Evolutionary conservation across 169 alveolate genomes (phyloP), one percentile per base, ranked within the genome.

Genomic region (Sarcocystis neurona): DNA sequence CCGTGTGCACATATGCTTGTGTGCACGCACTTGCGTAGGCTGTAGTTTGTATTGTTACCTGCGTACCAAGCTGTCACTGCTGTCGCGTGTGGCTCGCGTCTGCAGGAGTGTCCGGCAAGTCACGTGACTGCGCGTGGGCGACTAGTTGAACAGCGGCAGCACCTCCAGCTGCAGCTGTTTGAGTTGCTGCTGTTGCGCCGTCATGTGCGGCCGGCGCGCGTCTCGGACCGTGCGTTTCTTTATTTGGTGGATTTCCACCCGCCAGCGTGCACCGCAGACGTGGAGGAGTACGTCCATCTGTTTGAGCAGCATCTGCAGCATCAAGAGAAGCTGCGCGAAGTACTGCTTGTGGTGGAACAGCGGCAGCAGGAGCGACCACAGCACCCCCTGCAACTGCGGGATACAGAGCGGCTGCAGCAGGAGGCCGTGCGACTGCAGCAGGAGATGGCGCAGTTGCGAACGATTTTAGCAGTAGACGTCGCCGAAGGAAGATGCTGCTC

Each of bases 41-140:
- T n/a, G n/a, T n/a, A n/a, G n/a, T n/a, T n/a, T n/a, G n/a, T n/a
- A n/a, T n/a, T n/a, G n/a, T n/a, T n/a, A n/a, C n/a, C n/a, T n/a
- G n/a, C n/a, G n/a, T n/a, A n/a, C n/a, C n/a, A n/a, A n/a, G n/a
- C n/a, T n/a, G n/a, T n/a, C n/a, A n/a, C n/a, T n/a, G n/a, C n/a
- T n/a, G n/a, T 23, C 66, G 12, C 23, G 30, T 53, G 66, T 53
- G 30, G 12, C 23, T 56, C 10, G 2, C 48, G 44, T 39, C 30
- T 85, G 63, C 77, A 85, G 90, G 90, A 85, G 90, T 85, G 90
- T 47, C 90, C 90, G n/a, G 90, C 90, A 10, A 50, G 90, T 47
- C 90, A 85, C 34, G 84, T 85, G 46, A 66, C 78, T 8, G 90
- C 90, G 53, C 90, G 90, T 34, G 58, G 74, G 41, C 90, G 85